phyloP scores from a whole-genome alignment of 148 eudicot species.

The Spergularia marina region DNA sequence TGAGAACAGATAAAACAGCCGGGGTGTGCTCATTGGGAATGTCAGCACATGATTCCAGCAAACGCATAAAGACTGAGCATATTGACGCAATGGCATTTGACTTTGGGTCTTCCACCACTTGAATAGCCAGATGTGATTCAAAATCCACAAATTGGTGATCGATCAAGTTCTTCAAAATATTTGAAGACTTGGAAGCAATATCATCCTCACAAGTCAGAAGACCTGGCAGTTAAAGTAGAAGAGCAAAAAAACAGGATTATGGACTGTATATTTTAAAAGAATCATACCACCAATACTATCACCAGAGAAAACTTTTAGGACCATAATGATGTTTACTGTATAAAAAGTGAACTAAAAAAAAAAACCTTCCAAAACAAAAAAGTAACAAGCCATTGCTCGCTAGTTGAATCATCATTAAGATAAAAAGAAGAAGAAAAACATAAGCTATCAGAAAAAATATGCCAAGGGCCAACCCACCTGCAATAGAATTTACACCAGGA shows the following conservation, averaged over 20 bases:
- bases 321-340: neutral
- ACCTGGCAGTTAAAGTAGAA: constrained; percentile 38
- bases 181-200: constrained; percentile 51
- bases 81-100: constrained; percentile 45
- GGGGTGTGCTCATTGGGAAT: constrained; percentile 58
- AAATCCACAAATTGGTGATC: constrained; percentile 29
- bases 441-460: neutral
- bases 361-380: neutral
- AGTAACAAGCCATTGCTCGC: neutral
- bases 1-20: constrained; percentile 57
- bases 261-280: neutral
- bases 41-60: constrained; percentile 37
- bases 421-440: no score
- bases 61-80: constrained; percentile 48
- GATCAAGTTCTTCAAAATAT: constrained; percentile 55
- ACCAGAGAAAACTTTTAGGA: neutral
- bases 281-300: neutral
- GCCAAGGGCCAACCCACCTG: constrained; percentile 40
- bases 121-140: constrained; percentile 27
- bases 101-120: constrained; percentile 31
- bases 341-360: neutral
- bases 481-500: constrained; percentile 40
- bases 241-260: neutral
- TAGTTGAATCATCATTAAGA: neutral
- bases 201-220: constrained; percentile 55